These are phyloP conservation scores for Linum tenue DNA, from an alignment of 345 rosid genomes.

Conservation along the genomic window DNA sequence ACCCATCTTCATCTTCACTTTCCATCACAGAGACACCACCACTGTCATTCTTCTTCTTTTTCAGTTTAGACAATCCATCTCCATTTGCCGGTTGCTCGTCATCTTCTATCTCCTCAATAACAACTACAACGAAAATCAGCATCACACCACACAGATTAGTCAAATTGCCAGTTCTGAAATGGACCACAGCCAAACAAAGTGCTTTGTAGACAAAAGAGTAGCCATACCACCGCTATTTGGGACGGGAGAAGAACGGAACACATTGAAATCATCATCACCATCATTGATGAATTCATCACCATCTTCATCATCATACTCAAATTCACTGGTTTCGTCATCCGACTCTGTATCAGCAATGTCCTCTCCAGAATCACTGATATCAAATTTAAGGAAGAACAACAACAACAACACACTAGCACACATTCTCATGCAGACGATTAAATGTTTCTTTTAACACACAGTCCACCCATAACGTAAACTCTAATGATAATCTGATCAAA, in stretches of 20 bases:
- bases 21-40: conserved; percentile 33
- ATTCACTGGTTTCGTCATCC: conserved; percentile 46
- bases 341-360: conserved; percentile 49
- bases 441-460: neutral
- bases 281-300: conserved; percentile 36
- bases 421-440: too few species aligned
- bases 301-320: conserved; percentile 53
- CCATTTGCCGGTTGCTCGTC: conserved; percentile 46
- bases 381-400: too few species aligned
- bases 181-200: neutral
- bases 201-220: neutral
- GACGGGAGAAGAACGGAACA: conserved; percentile 25
- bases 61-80: conserved; percentile 29
- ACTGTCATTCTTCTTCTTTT: conserved; percentile 31
- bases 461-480: conserved; percentile 7
- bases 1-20: conserved; percentile 94
- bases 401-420: too few species aligned
- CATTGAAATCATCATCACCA: conserved; percentile 30
- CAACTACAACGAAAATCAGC: conserved; percentile 29
- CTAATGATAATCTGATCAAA: neutral
- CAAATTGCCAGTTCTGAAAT: neutral
- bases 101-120: conserved; percentile 85
- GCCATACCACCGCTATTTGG: conserved; percentile 74
- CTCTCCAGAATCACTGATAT: conserved; percentile 14
- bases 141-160: neutral